Evolutionary conservation across 371 early-diverging fungal species (phyloP).

Genomic region (Batkoa obscura): DNA sequence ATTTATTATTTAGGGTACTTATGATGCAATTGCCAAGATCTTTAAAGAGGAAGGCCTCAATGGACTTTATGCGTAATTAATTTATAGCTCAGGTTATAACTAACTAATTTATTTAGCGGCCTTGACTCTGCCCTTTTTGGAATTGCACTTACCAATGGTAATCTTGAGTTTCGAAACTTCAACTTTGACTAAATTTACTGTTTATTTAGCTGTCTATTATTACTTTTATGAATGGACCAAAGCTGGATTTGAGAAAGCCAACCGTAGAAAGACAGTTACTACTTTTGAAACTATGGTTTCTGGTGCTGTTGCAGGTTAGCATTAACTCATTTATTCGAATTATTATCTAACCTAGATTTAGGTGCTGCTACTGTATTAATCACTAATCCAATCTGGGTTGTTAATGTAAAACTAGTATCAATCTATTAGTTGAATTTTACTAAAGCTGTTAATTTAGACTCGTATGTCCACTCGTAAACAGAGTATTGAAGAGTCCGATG

Average conservation of each 20-base stretch:
- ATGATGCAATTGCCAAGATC: conserved; percentile 70
- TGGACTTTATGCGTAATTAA: conserved; percentile 75
- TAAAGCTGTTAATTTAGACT: conserved; percentile 20
- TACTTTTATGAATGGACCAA: conserved; percentile 89
- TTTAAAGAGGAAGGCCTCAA: conserved; percentile 67
- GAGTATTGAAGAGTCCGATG: conserved; percentile 15
- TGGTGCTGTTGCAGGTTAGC: conserved; percentile 69
- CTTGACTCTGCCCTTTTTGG: conserved; percentile 88
- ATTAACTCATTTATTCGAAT: not conserved
- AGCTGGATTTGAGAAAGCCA: conserved; percentile 51
- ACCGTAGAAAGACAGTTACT: conserved; percentile 37
- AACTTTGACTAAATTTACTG: not conserved
- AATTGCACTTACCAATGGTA: conserved; percentile 84
- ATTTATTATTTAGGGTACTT: conserved; percentile 29
- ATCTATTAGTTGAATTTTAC: not conserved
- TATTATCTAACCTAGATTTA: conserved; percentile 1
- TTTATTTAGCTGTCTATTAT: conserved; percentile 50
- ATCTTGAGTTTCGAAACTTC: not conserved
- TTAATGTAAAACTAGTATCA: conserved; percentile 51
- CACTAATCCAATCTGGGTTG: conserved; percentile 96
- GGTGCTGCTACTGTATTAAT: conserved; percentile 62
- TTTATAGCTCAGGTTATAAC: not conserved
- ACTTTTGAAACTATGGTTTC: conserved; percentile 75
- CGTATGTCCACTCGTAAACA: conserved; percentile 42
- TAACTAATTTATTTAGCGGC: conserved; percentile 35